These are phyloP conservation scores for Arabidopsis lyrata DNA, from an alignment of 441 rosid species.

Conservation along the genomic window DNA sequence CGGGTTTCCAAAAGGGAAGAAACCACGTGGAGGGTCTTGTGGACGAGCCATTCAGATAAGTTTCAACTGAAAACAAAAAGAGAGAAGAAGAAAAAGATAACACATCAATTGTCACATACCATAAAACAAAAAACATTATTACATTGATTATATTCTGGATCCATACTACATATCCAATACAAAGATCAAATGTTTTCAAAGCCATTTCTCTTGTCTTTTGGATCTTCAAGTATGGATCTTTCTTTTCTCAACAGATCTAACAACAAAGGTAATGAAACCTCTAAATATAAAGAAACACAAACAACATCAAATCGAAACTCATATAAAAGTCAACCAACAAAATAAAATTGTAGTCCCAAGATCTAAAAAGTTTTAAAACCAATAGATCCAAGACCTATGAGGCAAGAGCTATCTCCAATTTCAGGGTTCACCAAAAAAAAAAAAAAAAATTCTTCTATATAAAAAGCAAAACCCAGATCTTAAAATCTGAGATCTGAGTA, in stretches of 20 bases:
- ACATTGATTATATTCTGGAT: neutral
- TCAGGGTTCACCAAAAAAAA: too few species aligned
- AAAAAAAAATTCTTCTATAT: neutral
- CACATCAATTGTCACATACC: constrained; percentile 15
- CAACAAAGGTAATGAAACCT: constrained; percentile 3
- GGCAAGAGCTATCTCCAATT: constrained; percentile 3
- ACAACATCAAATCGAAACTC: constrained; percentile 13
- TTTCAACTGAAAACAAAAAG: constrained; percentile 49
- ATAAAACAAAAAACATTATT: neutral
- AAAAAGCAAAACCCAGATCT: constrained; percentile 19
- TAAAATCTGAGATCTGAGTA: constrained; percentile 5
- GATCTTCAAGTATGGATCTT: neutral
- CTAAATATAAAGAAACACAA: neutral
- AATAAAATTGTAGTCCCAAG: neutral
- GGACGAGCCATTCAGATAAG: constrained; percentile 70
- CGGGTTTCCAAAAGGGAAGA: constrained; percentile 81
- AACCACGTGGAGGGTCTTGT: constrained; percentile 75
- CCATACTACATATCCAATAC: neutral
- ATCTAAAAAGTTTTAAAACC: constrained; percentile 11
- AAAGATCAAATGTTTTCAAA: neutral
- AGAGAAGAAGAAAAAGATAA: constrained; percentile 10
- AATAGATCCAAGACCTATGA: constrained; percentile 34
- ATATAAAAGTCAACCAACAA: constrained; percentile 23
- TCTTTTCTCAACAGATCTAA: constrained; percentile 23
- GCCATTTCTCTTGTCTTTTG: neutral